Evolutionary conservation across 352 stramenopile genomes (phyloP).

Genomic region (Phytophthora fragariae): DNA sequence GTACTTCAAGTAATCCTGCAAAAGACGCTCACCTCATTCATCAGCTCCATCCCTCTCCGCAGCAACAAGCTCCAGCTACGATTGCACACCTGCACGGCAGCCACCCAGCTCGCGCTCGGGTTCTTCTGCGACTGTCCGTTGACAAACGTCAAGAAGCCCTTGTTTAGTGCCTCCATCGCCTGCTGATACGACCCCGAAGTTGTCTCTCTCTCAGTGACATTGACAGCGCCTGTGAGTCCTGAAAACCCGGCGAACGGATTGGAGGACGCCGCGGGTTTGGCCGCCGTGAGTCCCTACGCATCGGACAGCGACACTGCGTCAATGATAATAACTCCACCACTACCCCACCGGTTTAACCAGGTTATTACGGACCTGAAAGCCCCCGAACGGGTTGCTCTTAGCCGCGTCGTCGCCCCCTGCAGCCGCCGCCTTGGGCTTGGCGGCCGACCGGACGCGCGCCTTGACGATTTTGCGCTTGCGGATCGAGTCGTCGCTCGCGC

Average conservation of each 20-base stretch:
- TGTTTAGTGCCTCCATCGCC: slow-evolving; percentile 86
- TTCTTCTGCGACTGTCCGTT: slow-evolving; percentile 72
- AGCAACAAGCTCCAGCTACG: background rate
- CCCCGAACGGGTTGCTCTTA: slow-evolving; percentile 53
- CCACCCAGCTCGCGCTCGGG: slow-evolving; percentile 71
- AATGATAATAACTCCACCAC: background rate
- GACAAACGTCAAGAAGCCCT: slow-evolving; percentile 81
- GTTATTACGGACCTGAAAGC: slow-evolving; percentile 46
- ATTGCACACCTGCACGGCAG: slow-evolving; percentile 55
- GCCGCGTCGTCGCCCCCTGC: slow-evolving; percentile 7
- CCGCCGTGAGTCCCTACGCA: slow-evolving; percentile 43
- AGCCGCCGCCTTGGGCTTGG: slow-evolving; percentile 19
- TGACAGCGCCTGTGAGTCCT: slow-evolving; percentile 46
- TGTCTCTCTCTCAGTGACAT: slow-evolving; percentile 4
- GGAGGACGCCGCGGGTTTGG: slow-evolving; percentile 28
- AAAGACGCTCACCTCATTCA: slow-evolving; percentile 6
- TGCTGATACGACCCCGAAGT: slow-evolving; percentile 60
- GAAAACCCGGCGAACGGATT: slow-evolving; percentile 79
- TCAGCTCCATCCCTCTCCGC: slow-evolving; percentile 4
- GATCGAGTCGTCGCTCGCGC: slow-evolving; percentile 74
- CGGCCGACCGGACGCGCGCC: slow-evolving; percentile 44
- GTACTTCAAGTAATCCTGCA: slow-evolving; percentile 81
- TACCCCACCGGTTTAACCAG: background rate
- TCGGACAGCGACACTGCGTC: background rate
- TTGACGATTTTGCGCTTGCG: slow-evolving; percentile 85